Evolutionary conservation across 805 yeast genomes (phyloP), one percentile per base, ranked within the genome.

Genomic region (Candida berthetii): DNA sequence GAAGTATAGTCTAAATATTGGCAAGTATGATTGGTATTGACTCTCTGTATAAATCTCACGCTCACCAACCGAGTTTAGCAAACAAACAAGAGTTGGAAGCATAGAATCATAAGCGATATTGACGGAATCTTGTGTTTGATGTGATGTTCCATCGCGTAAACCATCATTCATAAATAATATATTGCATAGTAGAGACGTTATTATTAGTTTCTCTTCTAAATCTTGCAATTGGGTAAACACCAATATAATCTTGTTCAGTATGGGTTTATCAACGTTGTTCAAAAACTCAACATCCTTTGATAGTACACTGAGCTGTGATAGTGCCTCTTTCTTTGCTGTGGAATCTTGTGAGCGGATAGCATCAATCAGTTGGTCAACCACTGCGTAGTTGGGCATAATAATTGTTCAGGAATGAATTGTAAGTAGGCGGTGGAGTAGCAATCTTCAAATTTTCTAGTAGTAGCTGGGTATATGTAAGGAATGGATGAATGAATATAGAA

Each of bases 1-100:
- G 43, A 49, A 55, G 37, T 48, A 49, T 14, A 56, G 39, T 36
- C 61, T 46, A 31, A 56, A 54, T 3, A 56, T 54, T 15, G 61
- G 61, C 6, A 55, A 35, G 29, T 44, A 55, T 8, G 48, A 53
- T 17, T 47, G 42, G 35, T 49, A 55, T 29, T 55, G 50, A 9
- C 47, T 35, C 35, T 54, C 58, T 1, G 58, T 44, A 38, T 50
- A 50, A 28, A 56, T 52, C 17, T 42, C 44, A 7, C 54, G 49
- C 41, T 56, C 61, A 33, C 57, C 47, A 7, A 55, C 55, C 14
- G 45, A 42, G 11, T 49, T 51, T 15, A 56, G 37, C 39, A 54
- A 37, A 1, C 18, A 14, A 28, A 29, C 47, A 2, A 56, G 45
- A 1, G 34, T 43, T 1, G 54, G 48, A 2, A 56, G 35, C 7